phyloP scores from a whole-genome alignment of 2,329 filamentous ascomycete genomes.

The Zymoseptoria tritici region DNA sequence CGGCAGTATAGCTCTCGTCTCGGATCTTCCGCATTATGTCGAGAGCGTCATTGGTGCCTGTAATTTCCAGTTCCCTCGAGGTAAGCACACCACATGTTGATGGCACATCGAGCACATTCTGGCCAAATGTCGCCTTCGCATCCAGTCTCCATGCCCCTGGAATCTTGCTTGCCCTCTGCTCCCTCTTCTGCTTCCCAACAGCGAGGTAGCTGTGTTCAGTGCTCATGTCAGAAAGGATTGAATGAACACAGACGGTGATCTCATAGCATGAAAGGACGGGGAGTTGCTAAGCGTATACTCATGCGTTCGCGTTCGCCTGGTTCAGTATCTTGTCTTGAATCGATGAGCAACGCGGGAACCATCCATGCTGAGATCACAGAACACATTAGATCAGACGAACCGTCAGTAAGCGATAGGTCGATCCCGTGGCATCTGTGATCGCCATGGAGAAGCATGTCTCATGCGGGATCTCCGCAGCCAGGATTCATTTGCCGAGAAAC shows the following conservation, averaged over 20 bases:
- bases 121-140: background rate
- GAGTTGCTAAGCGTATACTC: background rate
- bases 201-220: background rate
- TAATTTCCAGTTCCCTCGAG: slow-evolving; percentile 45
- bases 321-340: background rate
- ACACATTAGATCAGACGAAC: too few species aligned
- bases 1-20: slow-evolving; percentile 21
- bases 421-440: too few species aligned
- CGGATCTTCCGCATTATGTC: slow-evolving; percentile 31
- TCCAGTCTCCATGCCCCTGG: background rate
- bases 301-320: background rate
- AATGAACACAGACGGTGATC: background rate
- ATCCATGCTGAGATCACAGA: background rate
- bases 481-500: too few species aligned
- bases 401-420: too few species aligned
- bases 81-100: slow-evolving; percentile 44
- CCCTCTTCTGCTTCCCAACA: background rate
- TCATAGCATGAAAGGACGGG: background rate
- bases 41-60: slow-evolving; percentile 43
- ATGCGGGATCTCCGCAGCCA: background rate
- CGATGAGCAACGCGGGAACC: background rate
- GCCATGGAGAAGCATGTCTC: background rate
- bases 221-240: background rate
- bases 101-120: slow-evolving; percentile 41
- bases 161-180: background rate